A percentile compares a stretch with the other conserved stretches of the same genome.
Conservation (phyloP, 2,329 filamentous ascomycete species). For the Penicillium olsonii region DNA sequence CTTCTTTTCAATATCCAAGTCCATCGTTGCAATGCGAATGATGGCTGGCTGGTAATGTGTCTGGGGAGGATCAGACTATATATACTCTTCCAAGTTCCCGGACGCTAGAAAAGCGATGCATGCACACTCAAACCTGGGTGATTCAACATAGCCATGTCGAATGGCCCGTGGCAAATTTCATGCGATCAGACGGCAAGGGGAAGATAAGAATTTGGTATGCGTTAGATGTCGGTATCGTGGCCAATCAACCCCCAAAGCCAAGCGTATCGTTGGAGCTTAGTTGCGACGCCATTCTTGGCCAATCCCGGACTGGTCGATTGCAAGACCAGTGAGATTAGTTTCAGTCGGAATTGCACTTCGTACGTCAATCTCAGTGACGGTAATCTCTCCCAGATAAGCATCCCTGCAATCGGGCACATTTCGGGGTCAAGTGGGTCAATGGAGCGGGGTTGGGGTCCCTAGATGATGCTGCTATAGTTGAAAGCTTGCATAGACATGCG, state of each 20-base stretch:
- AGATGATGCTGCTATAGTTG: too few relatives aligned
- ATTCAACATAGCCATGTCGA: background rate
- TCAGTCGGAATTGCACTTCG: background rate
- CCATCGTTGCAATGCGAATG: conserved; percentile 12
- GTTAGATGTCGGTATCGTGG: background rate
- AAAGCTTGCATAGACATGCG: too few relatives aligned
- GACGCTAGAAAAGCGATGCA: background rate
- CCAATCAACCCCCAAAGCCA: background rate
- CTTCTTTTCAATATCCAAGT: conserved; percentile 20
- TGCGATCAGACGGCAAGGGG: background rate
- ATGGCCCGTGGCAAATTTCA: background rate
- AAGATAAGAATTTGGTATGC: conserved; percentile 4
- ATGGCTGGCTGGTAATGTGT: background rate
- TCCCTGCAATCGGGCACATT: too few relatives aligned
- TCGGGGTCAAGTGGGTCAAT: too few relatives aligned
- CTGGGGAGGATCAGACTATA: background rate
- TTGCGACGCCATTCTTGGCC: background rate
- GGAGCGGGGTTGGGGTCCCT: too few relatives aligned
- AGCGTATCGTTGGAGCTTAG: conserved; percentile 1
- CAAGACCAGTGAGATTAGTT: background rate
- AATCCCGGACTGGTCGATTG: background rate
- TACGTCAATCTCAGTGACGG: too few relatives aligned
- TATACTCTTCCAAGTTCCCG: background rate
- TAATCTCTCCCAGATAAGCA: too few relatives aligned
- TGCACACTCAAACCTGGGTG: background rate